Evolutionary conservation across 1,284 basidiomycete species (phyloP), one percentile per base, ranked within the genome.

Genomic region (Sporisorium exsertum): DNA sequence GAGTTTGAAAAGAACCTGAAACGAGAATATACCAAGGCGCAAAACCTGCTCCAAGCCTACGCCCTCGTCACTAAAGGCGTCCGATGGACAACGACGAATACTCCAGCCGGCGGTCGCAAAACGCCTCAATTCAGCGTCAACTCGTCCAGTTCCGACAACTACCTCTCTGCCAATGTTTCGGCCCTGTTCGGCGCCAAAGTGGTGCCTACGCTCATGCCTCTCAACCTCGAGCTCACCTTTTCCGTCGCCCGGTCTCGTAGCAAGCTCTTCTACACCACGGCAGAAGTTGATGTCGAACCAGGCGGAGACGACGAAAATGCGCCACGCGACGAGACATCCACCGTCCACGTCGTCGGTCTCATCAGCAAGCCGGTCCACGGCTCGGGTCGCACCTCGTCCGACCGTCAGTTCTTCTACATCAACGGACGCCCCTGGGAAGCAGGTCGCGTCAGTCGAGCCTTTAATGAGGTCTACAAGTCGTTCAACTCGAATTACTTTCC

Each of bases 341-440:
- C 84, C 79, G 64, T 94, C n/a, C 84, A 86, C 13, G 89, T 94
- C 0, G 88, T 88, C 33, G 94, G 94, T 1, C 87, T 94, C 1
- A 89, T 94, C 35, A 95, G 94, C 6, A 92, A 91, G 78, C 94
- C 94, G 61, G 80, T 88, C 0, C 86, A 90, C 1, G 91, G 91
- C 0, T 89, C 90, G 60, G 96, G 95, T 2, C 74, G 83, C 27
- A 76, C 77, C 20, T 78, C 81, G 27, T 89, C 91, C 0, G 97
- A 98, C 83, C 87, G 95, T 1, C 96, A 98, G 80, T 98, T 93
- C 86, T 94, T 94, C 86, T 99, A 92, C 83, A 89, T 99, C 80
- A 99, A 99, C 81, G 94, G 94, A 0, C 88, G 97, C 33, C 96
- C 97, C 0, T 97, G 94, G 84, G 90, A 90, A 66, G 92, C 71